Base-by-base conservation (phyloP, 345 rosid genomes). In the Cardamine resedifolia region DNA sequence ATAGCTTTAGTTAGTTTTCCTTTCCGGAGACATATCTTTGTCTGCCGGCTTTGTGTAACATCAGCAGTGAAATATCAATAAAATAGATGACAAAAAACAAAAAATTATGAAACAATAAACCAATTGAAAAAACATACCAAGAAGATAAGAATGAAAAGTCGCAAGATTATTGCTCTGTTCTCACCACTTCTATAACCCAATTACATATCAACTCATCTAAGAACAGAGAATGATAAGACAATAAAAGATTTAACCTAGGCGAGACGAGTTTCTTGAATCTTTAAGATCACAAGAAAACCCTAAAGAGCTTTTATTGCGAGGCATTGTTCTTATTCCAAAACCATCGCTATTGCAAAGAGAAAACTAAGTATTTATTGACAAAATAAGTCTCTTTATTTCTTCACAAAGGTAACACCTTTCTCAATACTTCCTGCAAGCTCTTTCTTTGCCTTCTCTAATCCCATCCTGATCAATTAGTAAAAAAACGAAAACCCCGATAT, bases 361-460 rank as follows among this genome's bases (percentile, higher is more conserved):
- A 57, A 70, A 16, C 6, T 26, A 30, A 53, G 34, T 53, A 10
- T 64, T 45, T 47, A 57, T 56, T 57, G 14, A 39, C 27, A 21
- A 20, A 52, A 9, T 19, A 39, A 41, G 24, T 26, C 66, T 72
- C 18, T 24, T 86, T 71, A 88, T 68, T 89, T 93, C 79, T 68
- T 85, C 78, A 81, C 71, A 64, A 87, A 94, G 39, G 90, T 60
- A 51, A 89, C 70, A 6, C 97, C 98, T 82, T 91, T 94, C 66
- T 82, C 78, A 75, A 94, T 94, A 83, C 97, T 94, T 66, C 45
- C 83, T 15, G 74, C 87, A 26, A 91, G 80, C 78, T 94, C 98
- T 78, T 88, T 80, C 92, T 88, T 94, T 21, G 96, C 94, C 83
- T 89, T 89, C 82, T 86, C 98, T 82, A 89, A 78, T 30, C 98